Percentiles rank a stretch among this genome's conserved stretches.
phyloP scores from a whole-genome alignment of 2,329 filamentous ascomycete genomes.

The Dactylellina cionopaga region DNA sequence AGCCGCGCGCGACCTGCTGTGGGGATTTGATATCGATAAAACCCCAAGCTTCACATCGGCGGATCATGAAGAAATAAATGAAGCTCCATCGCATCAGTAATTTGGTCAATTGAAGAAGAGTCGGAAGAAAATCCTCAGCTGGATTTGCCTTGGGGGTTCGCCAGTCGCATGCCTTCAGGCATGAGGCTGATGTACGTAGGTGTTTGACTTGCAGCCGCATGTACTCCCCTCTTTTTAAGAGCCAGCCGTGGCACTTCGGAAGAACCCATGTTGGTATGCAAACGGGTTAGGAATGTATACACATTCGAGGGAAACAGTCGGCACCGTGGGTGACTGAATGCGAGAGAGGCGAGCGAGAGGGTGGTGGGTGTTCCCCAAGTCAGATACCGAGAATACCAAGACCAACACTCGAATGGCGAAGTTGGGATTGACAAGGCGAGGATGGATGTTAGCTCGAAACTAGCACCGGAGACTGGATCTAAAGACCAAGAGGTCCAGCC shows the following conservation, averaged over 20 bases:
- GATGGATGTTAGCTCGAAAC: neutral
- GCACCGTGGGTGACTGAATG: slow-evolving; percentile 30
- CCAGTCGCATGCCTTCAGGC: slow-evolving; percentile 12
- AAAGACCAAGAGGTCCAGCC: slow-evolving; percentile 2
- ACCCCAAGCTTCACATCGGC: neutral
- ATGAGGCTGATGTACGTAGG: slow-evolving; percentile 37
- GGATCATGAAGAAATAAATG: slow-evolving; percentile 12
- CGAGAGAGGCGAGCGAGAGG: slow-evolving; percentile 17
- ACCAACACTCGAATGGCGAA: no score
- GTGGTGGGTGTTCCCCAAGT: neutral
- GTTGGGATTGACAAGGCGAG: slow-evolving; percentile 11
- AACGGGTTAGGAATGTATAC: slow-evolving; percentile 45
- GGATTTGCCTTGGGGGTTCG: neutral
- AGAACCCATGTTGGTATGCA: slow-evolving; percentile 9
- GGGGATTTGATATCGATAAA: slow-evolving; percentile 20
- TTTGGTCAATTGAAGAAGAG: neutral
- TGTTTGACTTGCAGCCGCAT: slow-evolving; percentile 45
- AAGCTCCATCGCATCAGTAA: slow-evolving; percentile 3
- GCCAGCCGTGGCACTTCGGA: slow-evolving; percentile 29
- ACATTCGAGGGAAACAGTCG: slow-evolving; percentile 24
- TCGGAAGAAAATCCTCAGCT: slow-evolving; percentile 7
- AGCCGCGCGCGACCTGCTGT: neutral
- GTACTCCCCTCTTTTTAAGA: slow-evolving; percentile 34
- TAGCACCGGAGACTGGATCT: neutral
- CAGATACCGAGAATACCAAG: slow-evolving; percentile 12